Evolutionary conservation across 441 rosid species (phyloP).

Genomic region (Iberis amara): DNA sequence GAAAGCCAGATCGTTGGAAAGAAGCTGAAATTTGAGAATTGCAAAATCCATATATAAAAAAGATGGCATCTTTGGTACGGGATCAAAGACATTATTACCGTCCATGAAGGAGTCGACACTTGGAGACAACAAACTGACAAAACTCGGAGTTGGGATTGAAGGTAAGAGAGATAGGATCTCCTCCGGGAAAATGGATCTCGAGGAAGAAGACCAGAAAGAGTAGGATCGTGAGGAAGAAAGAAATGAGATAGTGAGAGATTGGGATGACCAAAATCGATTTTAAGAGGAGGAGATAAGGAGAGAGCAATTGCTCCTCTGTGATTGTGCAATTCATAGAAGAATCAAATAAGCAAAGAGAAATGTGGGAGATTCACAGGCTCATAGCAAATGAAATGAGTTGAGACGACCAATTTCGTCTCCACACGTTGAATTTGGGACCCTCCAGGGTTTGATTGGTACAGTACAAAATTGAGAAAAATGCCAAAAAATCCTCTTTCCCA

Average conservation of each 20-base stretch:
- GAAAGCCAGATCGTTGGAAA: slow-evolving; percentile 80
- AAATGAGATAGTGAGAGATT: slow-evolving; percentile 42
- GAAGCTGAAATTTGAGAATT: slow-evolving; percentile 39
- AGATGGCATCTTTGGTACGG: no score
- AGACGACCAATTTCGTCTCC: no score
- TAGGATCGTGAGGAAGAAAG: slow-evolving; percentile 23
- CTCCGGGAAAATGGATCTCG: slow-evolving; percentile 56
- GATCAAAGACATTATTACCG: slow-evolving; percentile 32
- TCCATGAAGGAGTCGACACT: slow-evolving; percentile 60
- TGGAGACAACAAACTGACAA: slow-evolving; percentile 42
- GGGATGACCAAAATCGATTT: slow-evolving; percentile 43
- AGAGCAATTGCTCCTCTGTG: slow-evolving; percentile 19
- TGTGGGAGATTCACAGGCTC: no score
- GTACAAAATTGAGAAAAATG: no score
- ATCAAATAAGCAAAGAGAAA: neutral
- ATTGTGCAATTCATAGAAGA: slow-evolving; percentile 10
- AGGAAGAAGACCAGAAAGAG: slow-evolving; percentile 47
- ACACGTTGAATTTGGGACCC: no score
- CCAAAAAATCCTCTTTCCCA: no score
- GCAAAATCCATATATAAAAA: neutral
- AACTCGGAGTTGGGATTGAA: slow-evolving; percentile 36
- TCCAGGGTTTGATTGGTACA: no score
- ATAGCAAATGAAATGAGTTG: no score
- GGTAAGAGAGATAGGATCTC: slow-evolving; percentile 46
- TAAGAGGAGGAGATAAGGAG: slow-evolving; percentile 42